Evolutionary conservation across 2,329 filamentous ascomycete species (phyloP).

Genomic region (Paecilomyces variotii): DNA sequence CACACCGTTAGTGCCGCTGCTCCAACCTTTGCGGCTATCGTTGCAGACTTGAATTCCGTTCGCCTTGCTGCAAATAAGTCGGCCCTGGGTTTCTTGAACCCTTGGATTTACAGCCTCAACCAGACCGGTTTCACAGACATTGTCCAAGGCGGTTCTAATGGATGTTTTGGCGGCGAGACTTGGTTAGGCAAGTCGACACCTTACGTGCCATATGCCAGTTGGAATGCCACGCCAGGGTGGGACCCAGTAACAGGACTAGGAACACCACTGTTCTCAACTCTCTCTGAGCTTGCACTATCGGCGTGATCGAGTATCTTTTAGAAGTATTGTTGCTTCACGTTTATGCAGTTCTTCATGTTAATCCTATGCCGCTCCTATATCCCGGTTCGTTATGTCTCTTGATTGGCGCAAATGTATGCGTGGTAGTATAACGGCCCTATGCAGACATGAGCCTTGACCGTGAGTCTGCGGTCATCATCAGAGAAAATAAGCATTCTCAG

Average conservation of each 20-base stretch:
- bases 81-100: slow-evolving; percentile 53
- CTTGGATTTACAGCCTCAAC: slow-evolving; percentile 48
- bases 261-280: slow-evolving; percentile 19
- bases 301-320: background rate
- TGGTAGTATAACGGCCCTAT: background rate
- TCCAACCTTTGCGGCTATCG: slow-evolving; percentile 55
- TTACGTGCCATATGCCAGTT: slow-evolving; percentile 38
- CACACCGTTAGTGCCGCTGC: slow-evolving; percentile 42
- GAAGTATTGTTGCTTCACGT: background rate
- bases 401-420: background rate
- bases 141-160: slow-evolving; percentile 37
- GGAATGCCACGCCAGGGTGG: slow-evolving; percentile 42
- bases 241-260: slow-evolving; percentile 36
- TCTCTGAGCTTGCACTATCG: slow-evolving; percentile 11
- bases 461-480: too few species aligned
- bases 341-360: background rate
- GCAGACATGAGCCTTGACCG: too few species aligned
- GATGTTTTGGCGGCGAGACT: slow-evolving; percentile 33
- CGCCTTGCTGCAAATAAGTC: slow-evolving; percentile 48
- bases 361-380: background rate
- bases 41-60: slow-evolving; percentile 58
- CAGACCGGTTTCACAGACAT: slow-evolving; percentile 43
- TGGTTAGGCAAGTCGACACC: slow-evolving; percentile 27
- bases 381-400: background rate
- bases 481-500: too few species aligned